These are phyloP conservation scores for Colletotrichum sp. DNA, from an alignment of 2,329 filamentous ascomycete genomes.

Conservation along the genomic window DNA sequence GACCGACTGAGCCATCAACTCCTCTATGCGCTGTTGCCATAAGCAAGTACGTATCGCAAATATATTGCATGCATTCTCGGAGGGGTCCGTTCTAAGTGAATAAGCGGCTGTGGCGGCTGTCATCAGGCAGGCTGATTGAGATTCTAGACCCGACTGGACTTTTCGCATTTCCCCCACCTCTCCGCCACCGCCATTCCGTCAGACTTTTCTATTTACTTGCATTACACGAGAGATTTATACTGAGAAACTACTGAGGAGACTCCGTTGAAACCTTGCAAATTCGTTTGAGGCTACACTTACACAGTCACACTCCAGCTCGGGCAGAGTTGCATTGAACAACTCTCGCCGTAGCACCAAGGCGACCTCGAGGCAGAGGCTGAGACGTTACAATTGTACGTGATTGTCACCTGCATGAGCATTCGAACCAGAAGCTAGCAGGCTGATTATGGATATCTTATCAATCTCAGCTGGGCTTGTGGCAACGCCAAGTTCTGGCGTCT, in stretches of 20 bases:
- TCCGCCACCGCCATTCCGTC: neutral
- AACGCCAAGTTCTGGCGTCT: neutral
- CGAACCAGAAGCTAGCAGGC: neutral
- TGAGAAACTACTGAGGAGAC: no score
- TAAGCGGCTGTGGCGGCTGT: neutral
- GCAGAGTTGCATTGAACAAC: no score
- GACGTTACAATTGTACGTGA: fast-evolving
- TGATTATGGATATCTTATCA: neutral
- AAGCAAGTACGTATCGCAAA: fast-evolving
- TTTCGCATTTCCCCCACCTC: slow-evolving; percentile 14
- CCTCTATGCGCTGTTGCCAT: neutral
- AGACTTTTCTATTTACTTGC: neutral
- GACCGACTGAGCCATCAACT: neutral
- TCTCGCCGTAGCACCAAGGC: fast-evolving
- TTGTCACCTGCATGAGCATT: neutral
- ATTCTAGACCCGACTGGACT: slow-evolving; percentile 35
- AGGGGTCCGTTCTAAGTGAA: neutral
- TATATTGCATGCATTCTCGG: neutral
- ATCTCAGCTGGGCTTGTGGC: neutral
- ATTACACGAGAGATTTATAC: no score
- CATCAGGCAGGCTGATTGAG: slow-evolving; percentile 30
- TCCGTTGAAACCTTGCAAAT: no score
- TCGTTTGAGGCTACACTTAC: no score
- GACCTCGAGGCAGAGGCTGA: no score
- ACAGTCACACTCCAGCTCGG: no score